Evolutionary conservation across 2,329 filamentous ascomycete species (phyloP).

Genomic region (Thielaviopsis euricoi): DNA sequence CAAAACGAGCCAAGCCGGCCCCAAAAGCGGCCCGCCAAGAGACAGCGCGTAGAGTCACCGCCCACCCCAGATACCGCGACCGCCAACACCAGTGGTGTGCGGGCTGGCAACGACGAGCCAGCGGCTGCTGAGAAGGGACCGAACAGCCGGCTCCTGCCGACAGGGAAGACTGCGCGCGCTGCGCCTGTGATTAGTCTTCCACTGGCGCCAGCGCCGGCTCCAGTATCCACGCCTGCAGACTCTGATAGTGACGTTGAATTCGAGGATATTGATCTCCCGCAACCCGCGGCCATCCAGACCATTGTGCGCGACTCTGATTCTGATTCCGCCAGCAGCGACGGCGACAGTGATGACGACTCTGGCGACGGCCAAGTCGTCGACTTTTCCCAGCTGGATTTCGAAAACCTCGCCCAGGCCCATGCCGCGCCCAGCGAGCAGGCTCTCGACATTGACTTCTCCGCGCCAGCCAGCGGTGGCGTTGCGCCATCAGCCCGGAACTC

Average conservation of each 20-base stretch:
- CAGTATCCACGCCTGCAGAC: constrained; percentile 14
- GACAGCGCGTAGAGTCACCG: neutral
- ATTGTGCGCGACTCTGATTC: constrained; percentile 29
- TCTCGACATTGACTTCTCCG: constrained; percentile 33
- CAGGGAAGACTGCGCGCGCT: neutral
- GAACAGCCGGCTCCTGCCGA: neutral
- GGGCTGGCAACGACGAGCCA: too few species aligned
- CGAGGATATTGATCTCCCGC: constrained; percentile 32
- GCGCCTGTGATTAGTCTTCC: neutral
- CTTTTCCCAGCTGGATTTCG: constrained; percentile 34
- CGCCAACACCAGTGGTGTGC: neutral
- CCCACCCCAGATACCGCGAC: neutral
- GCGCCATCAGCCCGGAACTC: neutral
- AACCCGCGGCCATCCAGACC: constrained; percentile 34
- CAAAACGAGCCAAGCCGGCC: neutral
- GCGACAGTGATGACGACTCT: neutral
- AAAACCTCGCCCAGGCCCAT: constrained; percentile 12
- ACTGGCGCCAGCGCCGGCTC: neutral
- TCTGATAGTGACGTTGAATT: constrained; percentile 30
- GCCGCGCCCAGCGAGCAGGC: constrained; percentile 18
- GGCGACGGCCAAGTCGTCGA: constrained; percentile 25
- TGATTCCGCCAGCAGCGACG: constrained; percentile 16
- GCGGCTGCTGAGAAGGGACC: neutral
- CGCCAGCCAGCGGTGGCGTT: too few species aligned
- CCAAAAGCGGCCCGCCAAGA: constrained; percentile 4